A percentile compares a stretch with the other conserved stretches of the same genome.
phyloP scores from a whole-genome alignment of 2,329 filamentous ascomycete species.

The Calycina marina region DNA sequence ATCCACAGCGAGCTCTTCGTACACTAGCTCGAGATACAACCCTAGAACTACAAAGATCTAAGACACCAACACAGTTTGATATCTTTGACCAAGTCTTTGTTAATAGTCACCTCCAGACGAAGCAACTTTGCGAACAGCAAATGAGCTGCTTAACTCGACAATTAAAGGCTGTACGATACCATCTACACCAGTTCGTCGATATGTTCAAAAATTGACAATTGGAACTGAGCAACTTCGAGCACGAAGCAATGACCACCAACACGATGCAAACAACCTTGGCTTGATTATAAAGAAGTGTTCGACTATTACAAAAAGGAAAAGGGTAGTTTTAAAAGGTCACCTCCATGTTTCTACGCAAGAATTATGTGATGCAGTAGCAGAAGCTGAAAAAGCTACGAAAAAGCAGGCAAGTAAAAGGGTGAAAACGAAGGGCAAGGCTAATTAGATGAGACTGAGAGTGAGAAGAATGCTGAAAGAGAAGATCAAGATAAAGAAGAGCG shows the following conservation, averaged over 20 bases:
- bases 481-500: too few species aligned
- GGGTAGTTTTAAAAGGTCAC: slow-evolving; percentile 3
- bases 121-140: too few species aligned
- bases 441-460: background rate
- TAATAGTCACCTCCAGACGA: too few species aligned
- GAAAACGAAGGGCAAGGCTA: background rate
- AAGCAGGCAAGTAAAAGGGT: background rate
- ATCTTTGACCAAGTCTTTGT: too few species aligned
- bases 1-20: slow-evolving; percentile 2
- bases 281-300: slow-evolving; percentile 4
- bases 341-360: slow-evolving; percentile 8
- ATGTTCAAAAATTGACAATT: slow-evolving; percentile 4
- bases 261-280: slow-evolving; percentile 1
- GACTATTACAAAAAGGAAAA: slow-evolving; percentile 1
- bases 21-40: background rate
- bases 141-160: background rate
- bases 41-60: background rate
- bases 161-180: background rate
- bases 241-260: background rate
- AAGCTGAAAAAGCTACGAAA: too few species aligned
- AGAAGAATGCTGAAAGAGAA: too few species aligned
- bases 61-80: too few species aligned
- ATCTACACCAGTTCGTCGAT: slow-evolving; percentile 1
- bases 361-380: too few species aligned
- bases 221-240: slow-evolving; percentile 2